A percentile compares a stretch with the other conserved stretches of the same genome.
Evolutionary conservation across 768 basidiomycete genomes (phyloP).

Genomic region (Boletus rex-veris): DNA sequence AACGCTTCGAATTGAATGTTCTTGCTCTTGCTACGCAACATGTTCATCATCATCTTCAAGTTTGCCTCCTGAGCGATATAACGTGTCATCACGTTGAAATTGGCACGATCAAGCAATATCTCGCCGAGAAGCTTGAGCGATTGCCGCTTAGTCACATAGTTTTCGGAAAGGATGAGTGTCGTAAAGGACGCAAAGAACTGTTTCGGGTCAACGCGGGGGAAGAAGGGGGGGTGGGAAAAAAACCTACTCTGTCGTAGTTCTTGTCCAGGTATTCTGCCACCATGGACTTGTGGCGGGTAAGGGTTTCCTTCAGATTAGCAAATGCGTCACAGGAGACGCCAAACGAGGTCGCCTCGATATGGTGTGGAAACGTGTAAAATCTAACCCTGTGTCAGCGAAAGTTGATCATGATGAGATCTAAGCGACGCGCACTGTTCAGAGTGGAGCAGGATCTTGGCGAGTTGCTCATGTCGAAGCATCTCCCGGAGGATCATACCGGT

Average conservation of each 20-base stretch:
- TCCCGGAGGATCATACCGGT: constrained; percentile 98
- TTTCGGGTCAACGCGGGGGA: background rate
- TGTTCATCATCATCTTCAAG: constrained; percentile 99
- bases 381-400: constrained; percentile 37
- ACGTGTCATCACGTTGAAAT: constrained; percentile 97
- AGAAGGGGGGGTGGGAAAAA: constrained; percentile 2
- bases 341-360: constrained; percentile 97
- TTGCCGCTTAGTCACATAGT: constrained; percentile 99
- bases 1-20: constrained; percentile 99
- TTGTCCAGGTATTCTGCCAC: constrained; percentile 95
- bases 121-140: constrained; percentile 97
- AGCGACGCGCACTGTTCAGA: constrained; percentile 81
- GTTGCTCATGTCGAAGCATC: constrained; percentile 90
- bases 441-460: constrained; percentile 85
- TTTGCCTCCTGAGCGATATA: constrained; percentile 96
- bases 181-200: constrained; percentile 97
- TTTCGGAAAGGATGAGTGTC: constrained; percentile 85
- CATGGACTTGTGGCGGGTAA: constrained; percentile 97
- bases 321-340: constrained; percentile 98
- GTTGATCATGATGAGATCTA: background rate
- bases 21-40: constrained; percentile 96
- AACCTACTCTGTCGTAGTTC: constrained; percentile 89
- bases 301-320: constrained; percentile 94
- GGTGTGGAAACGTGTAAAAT: constrained; percentile 94
- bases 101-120: constrained; percentile 94